Evolutionary conservation across 768 basidiomycete species (phyloP).

Genomic region (Coprinellus aureogranulatus): DNA sequence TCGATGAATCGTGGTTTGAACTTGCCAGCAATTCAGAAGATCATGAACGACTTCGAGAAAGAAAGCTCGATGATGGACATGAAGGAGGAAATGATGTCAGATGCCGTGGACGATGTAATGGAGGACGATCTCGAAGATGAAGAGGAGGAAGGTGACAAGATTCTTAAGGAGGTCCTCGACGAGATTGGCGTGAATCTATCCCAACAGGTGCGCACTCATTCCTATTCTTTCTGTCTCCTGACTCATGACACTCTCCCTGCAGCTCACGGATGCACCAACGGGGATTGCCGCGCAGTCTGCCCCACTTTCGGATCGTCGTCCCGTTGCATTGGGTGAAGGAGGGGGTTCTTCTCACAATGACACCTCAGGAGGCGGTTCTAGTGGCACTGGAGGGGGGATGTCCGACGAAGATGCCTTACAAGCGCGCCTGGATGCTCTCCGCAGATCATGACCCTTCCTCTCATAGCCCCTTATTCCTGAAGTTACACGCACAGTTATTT

Average conservation of each 20-base stretch:
- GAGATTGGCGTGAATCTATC: constrained; percentile 93
- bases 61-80: constrained; percentile 99
- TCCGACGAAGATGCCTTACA: constrained; percentile 93
- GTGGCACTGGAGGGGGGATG: constrained; percentile 34
- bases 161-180: constrained; percentile 92
- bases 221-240: not conserved
- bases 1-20: constrained; percentile 97
- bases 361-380: constrained; percentile 36
- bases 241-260: constrained; percentile 9
- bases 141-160: constrained; percentile 93
- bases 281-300: constrained; percentile 61
- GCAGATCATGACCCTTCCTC: constrained; percentile 42
- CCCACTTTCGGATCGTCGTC: constrained; percentile 62
- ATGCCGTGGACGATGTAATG: constrained; percentile 96
- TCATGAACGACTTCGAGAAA: constrained; percentile 97
- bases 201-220: constrained; percentile 58
- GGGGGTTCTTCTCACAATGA: constrained; percentile 33
- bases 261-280: constrained; percentile 85
- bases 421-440: constrained; percentile 86
- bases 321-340: constrained; percentile 82
- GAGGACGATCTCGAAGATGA: constrained; percentile 90
- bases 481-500: too few species aligned
- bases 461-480: too few species aligned
- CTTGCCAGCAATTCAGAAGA: constrained; percentile 89
- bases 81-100: constrained; percentile 99